Base-by-base conservation (phyloP, 805 yeast genomes). In the Ascoidea rubescens region DNA sequence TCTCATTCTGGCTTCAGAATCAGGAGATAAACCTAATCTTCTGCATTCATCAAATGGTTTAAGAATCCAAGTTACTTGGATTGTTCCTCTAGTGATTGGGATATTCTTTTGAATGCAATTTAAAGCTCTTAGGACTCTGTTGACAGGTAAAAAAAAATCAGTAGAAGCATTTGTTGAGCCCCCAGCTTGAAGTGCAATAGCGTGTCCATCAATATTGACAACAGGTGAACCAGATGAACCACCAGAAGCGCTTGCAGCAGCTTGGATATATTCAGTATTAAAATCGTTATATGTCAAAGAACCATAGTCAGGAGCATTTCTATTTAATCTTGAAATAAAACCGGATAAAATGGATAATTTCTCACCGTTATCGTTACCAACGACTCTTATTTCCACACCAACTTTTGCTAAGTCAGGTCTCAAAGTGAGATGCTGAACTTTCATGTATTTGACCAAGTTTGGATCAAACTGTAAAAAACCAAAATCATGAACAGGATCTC, bases 211-310 rank as follows among this genome's bases (percentile, higher is more conserved):
- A 47, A 84, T 80, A 64, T 88, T 84, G 2, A 90, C 95, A n/a
- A 90, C 97, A 0, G 97, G 97, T 4, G 96, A 87, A 6, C 97
- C 97, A 49, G 93, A 83, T 4, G 96, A 88, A 2, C 97, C 97
- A 33, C 97, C 97, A 16, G 95, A 84, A 0, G 97, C 96, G 54
- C 89, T 79, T 0, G 97, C 96, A 5, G 97, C 96, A 0, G 96
- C 96, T 67, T 89, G 96, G 52, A 89, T 87, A 67, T 89, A 89
- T 65, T 87, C 96, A 1, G 96, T 88, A 64, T 89, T 88, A 74
- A 88, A 89, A 71, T 89, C 97, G 63, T 87, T 88, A 66, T 89
- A 90, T 14, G 95, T 82, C 62, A 85, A 71, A 31, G 80, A 80
- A 49, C 96, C 97, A 61, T 90, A 90, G 57, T 87, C 95, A 1